Evolutionary conservation across 1,284 basidiomycete genomes (phyloP), one percentile per base, ranked within the genome.

Genomic region (Malassezia restricta): DNA sequence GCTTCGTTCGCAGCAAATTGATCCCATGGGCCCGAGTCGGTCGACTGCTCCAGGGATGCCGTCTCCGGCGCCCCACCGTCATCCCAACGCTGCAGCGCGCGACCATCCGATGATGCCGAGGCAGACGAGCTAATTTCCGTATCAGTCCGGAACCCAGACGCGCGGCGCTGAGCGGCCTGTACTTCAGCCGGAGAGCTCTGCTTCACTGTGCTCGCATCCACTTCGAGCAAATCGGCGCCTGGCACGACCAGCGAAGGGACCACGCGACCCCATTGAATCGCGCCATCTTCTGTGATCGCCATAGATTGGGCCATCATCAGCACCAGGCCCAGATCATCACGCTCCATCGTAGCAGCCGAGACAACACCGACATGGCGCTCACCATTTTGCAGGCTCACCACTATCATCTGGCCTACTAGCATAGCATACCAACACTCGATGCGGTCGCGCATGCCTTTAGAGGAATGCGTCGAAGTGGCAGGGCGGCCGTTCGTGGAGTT

Each of bases 1-100:
- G 85, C 80, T 75, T 95, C 90, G 75, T 98, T 99, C 50, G 79
- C 86, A 38, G 84, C 84, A 66, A 99, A 99, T 76, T 98, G 92
- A 74, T 99, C 91, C 92, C 94, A 99, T 0, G 77, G 76, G 40
- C 75, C 74, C n/a, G 35, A 41, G 24, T 39, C 40, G 43, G 24
- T 54, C 43, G 35, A 59, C 51, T 29, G 51, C 56, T 37, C 49
- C 45, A 40, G 33, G 38, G 31, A 27, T 14, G 30, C n/a, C 31
- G 27, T 28, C 15, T 35, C 11, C 15, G 33, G 15, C 32, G 27
- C 15, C 20, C 12, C 39, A 5, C 14, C 39, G 14, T 53, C 43
- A 49, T 57, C 45, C 56, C 58, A 54, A 31, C 48, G 46, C 47
- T 57, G 56, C 46, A 47, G 42, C n/a, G 31, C 14, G n/a, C 44